Evolutionary conservation across 371 early-diverging fungal genomes (phyloP).

Genomic region (Mortierella sp.): DNA sequence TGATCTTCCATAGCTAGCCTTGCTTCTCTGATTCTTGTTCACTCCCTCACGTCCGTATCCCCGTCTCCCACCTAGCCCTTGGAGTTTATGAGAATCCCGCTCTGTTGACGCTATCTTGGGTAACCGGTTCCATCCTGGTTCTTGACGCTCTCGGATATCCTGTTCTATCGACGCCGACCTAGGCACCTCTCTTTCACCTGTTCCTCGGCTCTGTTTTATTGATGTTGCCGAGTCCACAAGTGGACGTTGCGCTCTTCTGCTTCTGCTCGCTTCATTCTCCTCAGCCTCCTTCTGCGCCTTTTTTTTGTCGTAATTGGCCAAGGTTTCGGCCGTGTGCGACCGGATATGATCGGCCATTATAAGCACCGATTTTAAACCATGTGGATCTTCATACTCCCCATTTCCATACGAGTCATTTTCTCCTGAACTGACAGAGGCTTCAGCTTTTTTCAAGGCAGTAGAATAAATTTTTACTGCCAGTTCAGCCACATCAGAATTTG

Average conservation of each 20-base stretch:
- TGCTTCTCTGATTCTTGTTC: neutral
- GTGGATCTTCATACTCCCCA: no score
- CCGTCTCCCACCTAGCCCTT: neutral
- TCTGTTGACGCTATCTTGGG: no score
- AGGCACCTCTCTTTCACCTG: neutral
- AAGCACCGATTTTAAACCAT: no score
- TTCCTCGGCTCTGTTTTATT: neutral
- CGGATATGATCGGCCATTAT: no score
- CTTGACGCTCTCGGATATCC: no score
- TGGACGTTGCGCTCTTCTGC: neutral
- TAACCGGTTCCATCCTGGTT: no score
- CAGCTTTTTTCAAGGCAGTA: slow-evolving; percentile 12
- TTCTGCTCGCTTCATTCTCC: neutral
- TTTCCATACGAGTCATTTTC: slow-evolving; percentile 34
- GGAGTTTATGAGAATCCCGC: neutral
- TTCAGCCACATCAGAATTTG: slow-evolving; percentile 36
- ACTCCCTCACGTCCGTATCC: neutral
- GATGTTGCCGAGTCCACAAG: no score
- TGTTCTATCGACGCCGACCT: no score
- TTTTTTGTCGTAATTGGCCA: slow-evolving; percentile 5
- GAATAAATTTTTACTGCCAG: slow-evolving; percentile 30
- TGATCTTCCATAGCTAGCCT: neutral
- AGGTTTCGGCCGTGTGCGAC: neutral
- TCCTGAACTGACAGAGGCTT: slow-evolving; percentile 26
- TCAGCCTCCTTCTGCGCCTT: neutral